Conservation (phyloP, 2,329 filamentous ascomycete genomes). For the Pseudopithomyces maydicus region DNA sequence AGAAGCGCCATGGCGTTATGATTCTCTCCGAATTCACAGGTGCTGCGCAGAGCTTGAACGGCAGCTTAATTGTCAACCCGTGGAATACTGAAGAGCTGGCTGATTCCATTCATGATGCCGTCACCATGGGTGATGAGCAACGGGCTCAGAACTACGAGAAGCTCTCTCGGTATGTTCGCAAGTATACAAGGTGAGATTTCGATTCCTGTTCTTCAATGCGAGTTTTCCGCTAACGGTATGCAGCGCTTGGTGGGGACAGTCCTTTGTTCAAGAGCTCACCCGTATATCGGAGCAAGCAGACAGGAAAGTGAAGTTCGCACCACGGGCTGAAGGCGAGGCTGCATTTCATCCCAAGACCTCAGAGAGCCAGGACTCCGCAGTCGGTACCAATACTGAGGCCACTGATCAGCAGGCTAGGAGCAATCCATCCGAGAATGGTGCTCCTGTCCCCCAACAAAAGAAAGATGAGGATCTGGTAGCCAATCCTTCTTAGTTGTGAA, state of each 20-base stretch:
- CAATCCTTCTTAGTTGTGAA: constrained; percentile 7
- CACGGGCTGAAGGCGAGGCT: not conserved
- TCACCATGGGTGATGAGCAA: constrained; percentile 92
- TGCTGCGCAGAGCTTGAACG: constrained; percentile 91
- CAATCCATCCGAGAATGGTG: not conserved
- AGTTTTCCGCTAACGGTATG: constrained; percentile 22
- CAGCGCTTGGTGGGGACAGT: constrained; percentile 91
- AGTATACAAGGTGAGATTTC: constrained; percentile 78
- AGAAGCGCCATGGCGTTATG: constrained; percentile 88
- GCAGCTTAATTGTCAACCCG: constrained; percentile 92
- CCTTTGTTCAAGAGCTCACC: constrained; percentile 81
- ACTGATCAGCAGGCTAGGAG: not conserved
- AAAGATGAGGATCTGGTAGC: constrained; percentile 2
- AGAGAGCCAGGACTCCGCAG: not conserved
- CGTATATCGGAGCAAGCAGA: constrained; percentile 60
- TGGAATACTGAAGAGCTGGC: constrained; percentile 98
- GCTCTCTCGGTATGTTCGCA: constrained; percentile 92
- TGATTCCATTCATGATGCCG: constrained; percentile 91
- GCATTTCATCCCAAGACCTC: not conserved
- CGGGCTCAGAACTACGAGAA: constrained; percentile 87
- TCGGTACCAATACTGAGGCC: not conserved
- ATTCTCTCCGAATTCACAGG: constrained; percentile 97
- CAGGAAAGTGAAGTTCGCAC: constrained; percentile 50
- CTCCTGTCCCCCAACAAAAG: not conserved
- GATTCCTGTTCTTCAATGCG: not conserved